Conservation (phyloP, 202 grass and related monocot genomes). For the Cymbopogon flexuosus region DNA sequence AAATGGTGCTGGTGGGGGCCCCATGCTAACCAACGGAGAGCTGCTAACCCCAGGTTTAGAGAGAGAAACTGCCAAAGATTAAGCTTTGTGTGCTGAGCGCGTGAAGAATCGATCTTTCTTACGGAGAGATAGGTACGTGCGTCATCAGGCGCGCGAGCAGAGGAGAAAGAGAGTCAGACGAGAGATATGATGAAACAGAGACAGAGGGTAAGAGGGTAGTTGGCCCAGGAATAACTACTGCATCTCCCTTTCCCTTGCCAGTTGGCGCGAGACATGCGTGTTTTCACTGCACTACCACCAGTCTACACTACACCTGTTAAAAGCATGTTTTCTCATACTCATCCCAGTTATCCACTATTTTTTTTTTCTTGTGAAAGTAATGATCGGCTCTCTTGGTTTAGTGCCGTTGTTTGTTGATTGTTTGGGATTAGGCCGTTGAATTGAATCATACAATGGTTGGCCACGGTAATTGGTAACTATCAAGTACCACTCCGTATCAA, state of each 20-base stretch:
- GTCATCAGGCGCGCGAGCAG: not conserved
- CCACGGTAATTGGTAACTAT: not conserved
- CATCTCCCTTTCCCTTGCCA: not conserved
- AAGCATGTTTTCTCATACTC: not conserved
- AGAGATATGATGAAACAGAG: not conserved
- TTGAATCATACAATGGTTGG: not conserved
- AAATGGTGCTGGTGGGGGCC: not conserved
- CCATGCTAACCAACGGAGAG: not conserved
- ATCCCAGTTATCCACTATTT: not conserved
- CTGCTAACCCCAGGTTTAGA: not conserved
- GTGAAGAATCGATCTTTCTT: not conserved
- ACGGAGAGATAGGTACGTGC: not conserved
- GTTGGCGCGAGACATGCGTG: not conserved
- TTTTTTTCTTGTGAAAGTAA: not conserved
- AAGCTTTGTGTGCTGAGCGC: conserved; percentile 17
- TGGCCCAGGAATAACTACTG: not conserved
- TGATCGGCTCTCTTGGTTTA: not conserved
- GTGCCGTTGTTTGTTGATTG: not conserved
- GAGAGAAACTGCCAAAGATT: conserved; percentile 1
- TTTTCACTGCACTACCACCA: not conserved
- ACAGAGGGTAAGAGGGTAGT: not conserved
- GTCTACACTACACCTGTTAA: not conserved
- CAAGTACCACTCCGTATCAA: not conserved
- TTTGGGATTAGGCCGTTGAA: not conserved
- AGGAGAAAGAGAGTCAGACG: not conserved